Conservation (phyloP, 768 basidiomycete genomes). For the Postia placenta region DNA sequence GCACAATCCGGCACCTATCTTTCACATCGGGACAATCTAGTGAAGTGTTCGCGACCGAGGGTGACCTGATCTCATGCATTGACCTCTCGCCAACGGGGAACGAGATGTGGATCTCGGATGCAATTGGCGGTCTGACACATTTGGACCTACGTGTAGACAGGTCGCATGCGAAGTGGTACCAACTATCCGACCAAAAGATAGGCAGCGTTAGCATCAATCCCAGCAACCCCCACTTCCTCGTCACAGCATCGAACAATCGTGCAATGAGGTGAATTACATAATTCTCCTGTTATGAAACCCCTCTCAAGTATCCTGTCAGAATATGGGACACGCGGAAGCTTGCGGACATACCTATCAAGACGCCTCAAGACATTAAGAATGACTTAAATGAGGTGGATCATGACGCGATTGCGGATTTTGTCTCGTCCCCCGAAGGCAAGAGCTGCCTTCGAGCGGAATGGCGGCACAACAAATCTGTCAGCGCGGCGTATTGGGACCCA, state of each 20-base stretch:
- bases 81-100: constrained; percentile 63
- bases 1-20: constrained; percentile 65
- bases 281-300: background rate
- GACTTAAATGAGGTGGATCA: constrained; percentile 27
- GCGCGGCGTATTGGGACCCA: constrained; percentile 84
- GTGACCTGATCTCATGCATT: constrained; percentile 60
- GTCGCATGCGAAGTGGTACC: constrained; percentile 52
- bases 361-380: constrained; percentile 1
- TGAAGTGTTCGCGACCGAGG: constrained; percentile 61
- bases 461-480: constrained; percentile 70
- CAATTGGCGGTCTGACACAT: constrained; percentile 63
- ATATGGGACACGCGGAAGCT: constrained; percentile 80
- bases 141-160: constrained; percentile 64
- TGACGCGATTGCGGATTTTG: constrained; percentile 42
- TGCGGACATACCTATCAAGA: constrained; percentile 28
- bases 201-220: constrained; percentile 81
- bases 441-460: constrained; percentile 58
- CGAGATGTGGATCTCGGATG: constrained; percentile 85
- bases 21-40: constrained; percentile 67
- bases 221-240: constrained; percentile 51
- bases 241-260: constrained; percentile 75
- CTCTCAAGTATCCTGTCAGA: constrained; percentile 30
- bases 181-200: constrained; percentile 66
- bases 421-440: constrained; percentile 45
- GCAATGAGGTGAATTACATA: constrained; percentile 49